These are phyloP conservation scores for Sutorius australiensis DNA, from an alignment of 768 basidiomycete species.

Conservation along the genomic window DNA sequence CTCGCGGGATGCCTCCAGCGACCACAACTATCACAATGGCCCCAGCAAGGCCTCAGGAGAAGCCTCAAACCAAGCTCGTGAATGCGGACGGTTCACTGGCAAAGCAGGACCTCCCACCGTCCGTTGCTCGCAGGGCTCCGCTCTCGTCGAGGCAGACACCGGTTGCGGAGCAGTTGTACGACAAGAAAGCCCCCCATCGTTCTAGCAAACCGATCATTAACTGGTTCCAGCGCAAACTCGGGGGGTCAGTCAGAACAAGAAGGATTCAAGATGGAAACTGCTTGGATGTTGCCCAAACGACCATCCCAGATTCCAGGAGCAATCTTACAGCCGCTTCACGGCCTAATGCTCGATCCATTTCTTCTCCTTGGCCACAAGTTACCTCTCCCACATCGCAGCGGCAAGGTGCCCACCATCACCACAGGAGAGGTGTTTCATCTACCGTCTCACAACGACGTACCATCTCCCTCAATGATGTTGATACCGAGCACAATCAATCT, in stretches of 20 bases:
- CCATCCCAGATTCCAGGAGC: constrained; percentile 12
- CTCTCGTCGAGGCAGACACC: constrained; percentile 23
- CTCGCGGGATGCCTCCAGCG: constrained; percentile 14
- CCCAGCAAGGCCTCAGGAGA: constrained; percentile 14
- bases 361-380: constrained; percentile 27
- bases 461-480: constrained; percentile 61
- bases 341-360: constrained; percentile 26
- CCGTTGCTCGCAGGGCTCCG: constrained; percentile 16
- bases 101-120: constrained; percentile 17
- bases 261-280: constrained; percentile 38
- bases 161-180: constrained; percentile 33
- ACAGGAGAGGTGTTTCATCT: constrained; percentile 21
- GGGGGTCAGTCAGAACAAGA: constrained; percentile 60
- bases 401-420: constrained; percentile 15
- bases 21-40: constrained; percentile 10
- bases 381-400: constrained; percentile 22
- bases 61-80: constrained; percentile 13
- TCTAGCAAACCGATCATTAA: constrained; percentile 84
- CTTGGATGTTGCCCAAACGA: constrained; percentile 12
- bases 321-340: constrained; percentile 18
- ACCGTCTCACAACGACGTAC: constrained; percentile 46
- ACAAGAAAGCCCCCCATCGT: constrained; percentile 63
- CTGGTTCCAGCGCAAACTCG: constrained; percentile 86
- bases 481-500: constrained; percentile 40
- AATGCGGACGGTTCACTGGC: constrained; percentile 4